phyloP scores from a whole-genome alignment of 257 asterid species.

The Gentiana straminea region DNA sequence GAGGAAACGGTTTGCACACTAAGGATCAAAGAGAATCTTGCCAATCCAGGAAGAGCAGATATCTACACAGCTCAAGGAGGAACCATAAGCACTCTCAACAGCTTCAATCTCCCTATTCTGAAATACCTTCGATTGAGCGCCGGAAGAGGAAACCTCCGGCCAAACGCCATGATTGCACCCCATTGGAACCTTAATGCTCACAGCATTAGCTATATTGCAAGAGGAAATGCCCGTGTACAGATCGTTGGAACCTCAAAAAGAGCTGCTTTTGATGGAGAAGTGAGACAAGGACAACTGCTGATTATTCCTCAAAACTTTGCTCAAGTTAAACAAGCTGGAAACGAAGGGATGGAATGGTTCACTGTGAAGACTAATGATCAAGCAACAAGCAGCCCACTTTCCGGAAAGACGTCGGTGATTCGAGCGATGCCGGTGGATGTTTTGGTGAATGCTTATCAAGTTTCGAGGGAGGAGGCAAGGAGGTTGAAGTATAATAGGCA shows the following conservation, averaged over 20 bases:
- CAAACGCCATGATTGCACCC: conserved; percentile 44
- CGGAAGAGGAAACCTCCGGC: conserved; percentile 35
- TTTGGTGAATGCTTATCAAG: conserved; percentile 25
- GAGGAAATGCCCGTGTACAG: conserved; percentile 42
- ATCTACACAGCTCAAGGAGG: conserved; percentile 49
- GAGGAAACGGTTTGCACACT: conserved; percentile 49
- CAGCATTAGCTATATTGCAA: conserved; percentile 28
- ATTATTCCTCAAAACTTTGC: conserved; percentile 53
- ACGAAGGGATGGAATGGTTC: conserved; percentile 48
- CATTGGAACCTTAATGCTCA: conserved; percentile 45
- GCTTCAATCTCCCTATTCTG: conserved; percentile 49
- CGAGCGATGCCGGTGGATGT: conserved; percentile 55
- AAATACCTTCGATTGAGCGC: conserved; percentile 35
- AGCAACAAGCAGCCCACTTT: conserved; percentile 30
- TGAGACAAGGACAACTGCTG: conserved; percentile 35
- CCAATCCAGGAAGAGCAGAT: conserved; percentile 29
- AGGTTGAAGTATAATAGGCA: conserved; percentile 38
- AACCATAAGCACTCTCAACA: conserved; percentile 33
- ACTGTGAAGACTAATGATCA: conserved; percentile 49
- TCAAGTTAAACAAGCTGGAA: conserved; percentile 32
- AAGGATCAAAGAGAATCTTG: conserved; percentile 32
- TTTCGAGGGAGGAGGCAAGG: conserved; percentile 34
- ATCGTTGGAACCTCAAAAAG: conserved; percentile 29
- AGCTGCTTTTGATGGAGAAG: conserved; percentile 42
- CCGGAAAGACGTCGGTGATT: conserved; percentile 39